A percentile compares a stretch with the other conserved stretches of the same genome.
Evolutionary conservation across 305 asterid genomes (phyloP).

Genomic region (Caryopteris hybrid): DNA sequence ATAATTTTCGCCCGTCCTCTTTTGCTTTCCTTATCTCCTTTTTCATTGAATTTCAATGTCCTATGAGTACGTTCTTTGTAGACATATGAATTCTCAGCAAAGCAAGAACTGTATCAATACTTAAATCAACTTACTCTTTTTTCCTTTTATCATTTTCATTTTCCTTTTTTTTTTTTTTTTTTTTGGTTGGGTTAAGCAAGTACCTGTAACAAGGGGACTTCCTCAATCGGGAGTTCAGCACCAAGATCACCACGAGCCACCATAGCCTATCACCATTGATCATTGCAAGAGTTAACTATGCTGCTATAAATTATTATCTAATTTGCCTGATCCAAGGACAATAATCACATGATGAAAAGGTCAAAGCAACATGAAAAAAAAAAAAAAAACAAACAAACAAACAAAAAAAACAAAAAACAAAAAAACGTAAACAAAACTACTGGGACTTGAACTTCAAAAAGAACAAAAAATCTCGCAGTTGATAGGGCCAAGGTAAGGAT

Average conservation of each 20-base stretch:
- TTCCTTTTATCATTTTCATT: no score
- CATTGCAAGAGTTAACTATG: slow-evolving; percentile 9
- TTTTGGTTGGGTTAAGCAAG: no score
- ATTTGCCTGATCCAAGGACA: background rate
- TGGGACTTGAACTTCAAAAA: background rate
- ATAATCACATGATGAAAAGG: background rate
- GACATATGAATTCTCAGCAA: background rate
- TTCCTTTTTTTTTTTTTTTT: no score
- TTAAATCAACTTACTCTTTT: background rate
- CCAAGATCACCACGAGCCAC: slow-evolving; percentile 99
- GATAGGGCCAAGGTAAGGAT: background rate
- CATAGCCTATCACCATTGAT: slow-evolving; percentile 75
- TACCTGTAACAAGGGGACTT: slow-evolving; percentile 97
- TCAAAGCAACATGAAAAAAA: slow-evolving; percentile 1
- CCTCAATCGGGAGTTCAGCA: slow-evolving; percentile 98
- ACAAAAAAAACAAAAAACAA: no score
- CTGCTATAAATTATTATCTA: background rate
- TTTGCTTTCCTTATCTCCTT: background rate
- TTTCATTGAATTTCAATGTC: background rate
- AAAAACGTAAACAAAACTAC: slow-evolving; percentile 2
- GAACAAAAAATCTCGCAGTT: background rate
- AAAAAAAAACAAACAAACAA: no score
- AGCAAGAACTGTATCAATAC: background rate
- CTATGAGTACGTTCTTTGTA: background rate
- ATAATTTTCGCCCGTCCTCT: background rate